Evolutionary conservation across 2,329 filamentous ascomycete genomes (phyloP), one percentile per base, ranked within the genome.

Genomic region (Stromatinia cepivora): DNA sequence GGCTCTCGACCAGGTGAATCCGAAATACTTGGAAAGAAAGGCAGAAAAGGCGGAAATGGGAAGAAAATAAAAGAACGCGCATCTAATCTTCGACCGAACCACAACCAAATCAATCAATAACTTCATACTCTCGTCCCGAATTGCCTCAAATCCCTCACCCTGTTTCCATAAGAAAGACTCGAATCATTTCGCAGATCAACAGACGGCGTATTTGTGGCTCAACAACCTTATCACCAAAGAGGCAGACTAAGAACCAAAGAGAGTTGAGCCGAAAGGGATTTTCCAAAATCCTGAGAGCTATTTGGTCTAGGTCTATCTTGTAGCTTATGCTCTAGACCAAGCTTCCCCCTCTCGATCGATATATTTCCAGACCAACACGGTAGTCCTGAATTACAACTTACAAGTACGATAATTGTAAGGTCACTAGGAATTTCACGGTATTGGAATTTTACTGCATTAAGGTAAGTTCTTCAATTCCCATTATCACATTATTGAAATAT

Each of bases 261-360:
- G 28, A 48, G 17, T n/a, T 34, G 4, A 13, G 15, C 10, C 58
- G 39, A 46, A 31, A 31, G 57, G 9, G 39, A 50, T n/a, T 11
- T n/a, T n/a, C 48, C 8, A 36, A 42, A 6, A 52, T 34, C n/a
- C 22, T 15, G 39, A 52, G 28, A 63, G 46, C 45, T 25, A 17
- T 36, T 39, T n/a, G 28, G 28, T 63, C 45, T 50, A 50, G 45
- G 59, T 50, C 46, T 63, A 50, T 62, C 36, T 5, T 25, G 28
- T 63, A 50, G 31, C 36, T 36, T 50, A 25, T 50, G 59, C 46
- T 63, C 45, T 62, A 62, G 58, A 48, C 42, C 42, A 46, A 13
- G 10, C 58, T 46, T 22, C 56, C 36, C 45, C 15, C 34, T 39
- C 31, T 52, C 9, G 5, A 39, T 52, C 46, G 10, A 36, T 20